Evolutionary conservation across 441 rosid species (phyloP), one percentile per base, ranked within the genome.

Genomic region (Corymbia calophylla): DNA sequence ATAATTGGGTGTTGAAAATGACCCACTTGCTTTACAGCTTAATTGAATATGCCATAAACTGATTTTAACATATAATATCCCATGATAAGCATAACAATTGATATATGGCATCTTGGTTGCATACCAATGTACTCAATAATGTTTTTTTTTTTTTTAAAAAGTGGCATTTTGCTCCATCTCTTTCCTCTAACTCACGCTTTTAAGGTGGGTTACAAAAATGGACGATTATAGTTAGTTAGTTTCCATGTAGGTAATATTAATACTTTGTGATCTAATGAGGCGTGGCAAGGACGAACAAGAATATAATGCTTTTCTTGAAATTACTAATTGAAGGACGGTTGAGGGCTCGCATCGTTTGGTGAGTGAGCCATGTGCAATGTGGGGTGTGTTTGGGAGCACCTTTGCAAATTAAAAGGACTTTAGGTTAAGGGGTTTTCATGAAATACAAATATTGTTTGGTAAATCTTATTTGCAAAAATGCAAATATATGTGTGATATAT

Each of bases 371-470:
- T 62, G 70, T n/a, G 9, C 70, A 3, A 3, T 2, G 9, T 3
- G 29, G 5, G 18, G 17, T 29, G 32, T 6, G 70, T 62, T 62
- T 29, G 68, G 18, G 32, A 27, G 15, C 5, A 8, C 31, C 14
- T 27, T 27, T 27, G 31, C 31, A 27, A 60, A 60, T 60, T 2
- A 27, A 60, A 62, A 62, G 15, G 0, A 62, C 8, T 7, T 29
- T 27, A 62, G 18, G 31, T 3, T 29, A 3, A 14, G 8, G 3
- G 9, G 3, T 3, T 62, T 14, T 62, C 68, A 62, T 62, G 17
- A 62, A 62, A 7, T 62, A 2, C 8, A 6, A 1, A 62, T 62
- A 29, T 3, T 29, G 4, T 6, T 13, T 0, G 4, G 32, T 62
- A 62, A 62, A 62, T 62, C 8, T 6, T 60, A 60, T n/a, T 60